phyloP scores from a whole-genome alignment of 2,329 filamentous ascomycete species.

The Fusarium mangiferae region DNA sequence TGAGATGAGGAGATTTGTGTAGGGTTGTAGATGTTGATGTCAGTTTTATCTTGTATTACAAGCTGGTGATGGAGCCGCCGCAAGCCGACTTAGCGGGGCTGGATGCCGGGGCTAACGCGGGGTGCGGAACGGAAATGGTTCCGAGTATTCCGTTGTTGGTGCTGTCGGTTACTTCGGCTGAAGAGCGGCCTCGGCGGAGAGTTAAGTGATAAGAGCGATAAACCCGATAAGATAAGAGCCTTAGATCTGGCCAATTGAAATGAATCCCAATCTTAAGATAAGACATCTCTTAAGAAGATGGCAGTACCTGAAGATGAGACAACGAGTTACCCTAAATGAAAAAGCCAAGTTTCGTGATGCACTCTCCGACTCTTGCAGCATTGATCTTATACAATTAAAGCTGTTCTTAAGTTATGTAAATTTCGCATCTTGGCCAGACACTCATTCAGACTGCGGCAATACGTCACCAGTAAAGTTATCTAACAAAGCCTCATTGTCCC shows the following conservation, averaged over 20 bases:
- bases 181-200: not conserved
- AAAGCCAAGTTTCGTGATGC: not conserved
- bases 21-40: not conserved
- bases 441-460: no score
- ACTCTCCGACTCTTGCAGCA: no score
- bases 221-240: no score
- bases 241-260: no score
- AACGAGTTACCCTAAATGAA: not conserved
- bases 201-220: not conserved
- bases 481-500: no score
- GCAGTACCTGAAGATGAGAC: not conserved
- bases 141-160: not conserved
- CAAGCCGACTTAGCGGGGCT: slow-evolving; percentile 28
- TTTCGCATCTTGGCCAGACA: no score
- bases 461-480: no score
- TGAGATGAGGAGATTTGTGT: not conserved
- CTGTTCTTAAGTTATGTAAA: not conserved
- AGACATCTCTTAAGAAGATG: no score
- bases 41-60: slow-evolving; percentile 15
- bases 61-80: slow-evolving; percentile 20
- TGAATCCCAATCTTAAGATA: no score
- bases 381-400: no score
- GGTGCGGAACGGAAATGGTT: not conserved
- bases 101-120: slow-evolving; percentile 14
- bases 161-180: slow-evolving; percentile 2